Conservation (phyloP, 768 basidiomycete species). For the Collybia sordida region DNA sequence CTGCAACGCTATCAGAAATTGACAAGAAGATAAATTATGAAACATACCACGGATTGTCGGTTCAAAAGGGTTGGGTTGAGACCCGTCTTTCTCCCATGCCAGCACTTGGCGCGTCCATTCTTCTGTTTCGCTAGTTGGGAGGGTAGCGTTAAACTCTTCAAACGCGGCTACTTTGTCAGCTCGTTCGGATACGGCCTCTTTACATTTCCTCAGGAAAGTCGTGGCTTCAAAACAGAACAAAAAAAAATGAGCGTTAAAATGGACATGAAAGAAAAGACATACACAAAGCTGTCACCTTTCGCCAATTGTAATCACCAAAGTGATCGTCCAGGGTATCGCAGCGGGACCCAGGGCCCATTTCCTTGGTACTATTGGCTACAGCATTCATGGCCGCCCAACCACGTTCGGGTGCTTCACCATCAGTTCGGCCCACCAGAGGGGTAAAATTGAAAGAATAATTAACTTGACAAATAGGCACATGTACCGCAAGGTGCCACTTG, state of each 20-base stretch:
- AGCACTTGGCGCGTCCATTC: background rate
- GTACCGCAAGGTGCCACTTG: slow-evolving; percentile 28
- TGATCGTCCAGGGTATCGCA: slow-evolving; percentile 26
- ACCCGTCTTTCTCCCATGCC: slow-evolving; percentile 7
- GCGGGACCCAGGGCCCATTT: slow-evolving; percentile 32
- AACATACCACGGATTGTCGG: background rate
- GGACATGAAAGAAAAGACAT: background rate
- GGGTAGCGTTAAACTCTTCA: background rate
- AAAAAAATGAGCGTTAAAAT: background rate
- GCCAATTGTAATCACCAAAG: slow-evolving; percentile 25
- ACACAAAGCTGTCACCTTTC: slow-evolving; percentile 20
- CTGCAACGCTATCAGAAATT: background rate
- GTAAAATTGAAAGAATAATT: slow-evolving; percentile 23
- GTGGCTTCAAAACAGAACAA: background rate
- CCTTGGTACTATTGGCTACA: slow-evolving; percentile 22
- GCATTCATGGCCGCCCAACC: slow-evolving; percentile 29
- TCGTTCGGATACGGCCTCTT: slow-evolving; percentile 1
- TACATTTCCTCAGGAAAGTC: slow-evolving; percentile 9
- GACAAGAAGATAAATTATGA: background rate
- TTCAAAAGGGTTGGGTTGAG: slow-evolving; percentile 3
- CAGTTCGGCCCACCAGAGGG: slow-evolving; percentile 11
- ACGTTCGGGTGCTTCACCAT: slow-evolving; percentile 21
- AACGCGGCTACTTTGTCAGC: background rate
- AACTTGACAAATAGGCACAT: slow-evolving; percentile 17
- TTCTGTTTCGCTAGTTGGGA: background rate